A percentile compares a stretch with the other conserved stretches of the same genome.
Evolutionary conservation across 2,329 filamentous ascomycete genomes (phyloP).

Genomic region (Arthrobotrys pseudoclavata): DNA sequence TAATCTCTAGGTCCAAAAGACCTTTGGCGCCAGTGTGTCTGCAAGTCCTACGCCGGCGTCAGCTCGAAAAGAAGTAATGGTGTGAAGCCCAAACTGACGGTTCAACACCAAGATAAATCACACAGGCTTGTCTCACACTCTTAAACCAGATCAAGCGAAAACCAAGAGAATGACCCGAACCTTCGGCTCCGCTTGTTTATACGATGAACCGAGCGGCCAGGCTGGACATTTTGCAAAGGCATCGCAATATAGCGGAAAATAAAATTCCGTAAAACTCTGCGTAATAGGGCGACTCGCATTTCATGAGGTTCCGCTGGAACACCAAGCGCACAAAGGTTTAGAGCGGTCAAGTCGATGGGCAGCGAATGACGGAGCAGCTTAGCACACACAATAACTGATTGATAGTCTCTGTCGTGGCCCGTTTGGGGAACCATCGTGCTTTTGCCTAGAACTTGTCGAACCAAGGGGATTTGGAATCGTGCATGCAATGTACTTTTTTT

Average conservation of each 20-base stretch:
- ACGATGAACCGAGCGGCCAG: slow-evolving; percentile 25
- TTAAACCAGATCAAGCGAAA: slow-evolving; percentile 55
- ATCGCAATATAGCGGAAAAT: slow-evolving; percentile 47
- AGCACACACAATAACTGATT: slow-evolving; percentile 53
- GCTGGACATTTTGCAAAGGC: slow-evolving; percentile 22
- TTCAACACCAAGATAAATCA: slow-evolving; percentile 56
- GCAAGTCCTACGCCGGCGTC: slow-evolving; percentile 25
- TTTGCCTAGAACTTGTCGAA: slow-evolving; percentile 54
- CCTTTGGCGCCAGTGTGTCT: slow-evolving; percentile 41
- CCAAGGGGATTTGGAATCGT: slow-evolving; percentile 59
- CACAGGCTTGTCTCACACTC: slow-evolving; percentile 58
- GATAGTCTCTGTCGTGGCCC: slow-evolving; percentile 55
- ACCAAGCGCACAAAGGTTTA: slow-evolving; percentile 24
- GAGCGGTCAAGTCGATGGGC: slow-evolving; percentile 31
- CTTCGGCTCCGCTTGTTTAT: slow-evolving; percentile 47
- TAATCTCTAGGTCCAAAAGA: slow-evolving; percentile 35
- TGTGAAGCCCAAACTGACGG: slow-evolving; percentile 58
- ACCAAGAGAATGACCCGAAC: slow-evolving; percentile 55
- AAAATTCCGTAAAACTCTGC: slow-evolving; percentile 49
- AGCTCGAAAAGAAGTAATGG: slow-evolving; percentile 42
- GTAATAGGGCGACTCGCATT: slow-evolving; percentile 26
- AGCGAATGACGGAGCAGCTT: slow-evolving; percentile 47
- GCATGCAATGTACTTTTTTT: slow-evolving; percentile 41
- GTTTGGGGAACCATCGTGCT: slow-evolving; percentile 52
- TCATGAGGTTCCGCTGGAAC: slow-evolving; percentile 23